phyloP scores from a whole-genome alignment of 2,329 filamentous ascomycete genomes.

The Colletotrichum tabaci region DNA sequence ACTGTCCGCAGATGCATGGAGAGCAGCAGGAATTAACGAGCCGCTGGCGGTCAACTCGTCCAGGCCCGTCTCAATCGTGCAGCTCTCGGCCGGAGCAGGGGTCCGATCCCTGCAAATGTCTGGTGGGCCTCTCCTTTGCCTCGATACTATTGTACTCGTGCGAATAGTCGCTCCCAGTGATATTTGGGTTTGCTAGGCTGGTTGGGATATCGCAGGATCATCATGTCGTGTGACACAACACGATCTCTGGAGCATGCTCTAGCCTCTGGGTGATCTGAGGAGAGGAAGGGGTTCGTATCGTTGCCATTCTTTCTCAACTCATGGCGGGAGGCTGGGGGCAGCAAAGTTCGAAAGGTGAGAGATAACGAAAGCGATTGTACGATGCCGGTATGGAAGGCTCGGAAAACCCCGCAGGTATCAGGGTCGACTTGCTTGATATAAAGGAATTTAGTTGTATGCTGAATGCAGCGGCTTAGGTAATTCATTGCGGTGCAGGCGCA shows the following conservation, averaged over 20 bases:
- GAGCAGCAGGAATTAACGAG: constrained; percentile 3
- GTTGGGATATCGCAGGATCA: not conserved
- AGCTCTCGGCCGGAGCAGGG: constrained; percentile 35
- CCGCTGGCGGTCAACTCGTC: not conserved
- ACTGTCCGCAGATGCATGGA: constrained; percentile 8
- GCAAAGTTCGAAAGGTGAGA: not conserved
- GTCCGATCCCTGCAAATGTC: constrained; percentile 16
- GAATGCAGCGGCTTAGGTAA: not conserved
- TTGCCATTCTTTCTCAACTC: not conserved
- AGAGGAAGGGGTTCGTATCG: too few relatives aligned
- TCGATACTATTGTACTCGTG: not conserved
- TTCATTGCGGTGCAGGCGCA: not conserved
- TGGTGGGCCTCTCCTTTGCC: not conserved
- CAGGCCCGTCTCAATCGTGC: constrained; percentile 6
- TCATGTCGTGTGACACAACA: constrained; percentile 7
- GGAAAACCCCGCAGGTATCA: not conserved
- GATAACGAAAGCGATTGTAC: not conserved
- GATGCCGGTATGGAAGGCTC: not conserved
- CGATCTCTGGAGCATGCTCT: not conserved
- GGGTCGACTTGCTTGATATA: not conserved
- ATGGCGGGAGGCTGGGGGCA: not conserved
- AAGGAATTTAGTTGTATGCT: too few relatives aligned
- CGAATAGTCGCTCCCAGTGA: constrained; percentile 2
- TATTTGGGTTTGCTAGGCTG: not conserved
- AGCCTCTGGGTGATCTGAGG: not conserved